Base-by-base conservation (phyloP, 2,329 filamentous ascomycete species). In the Paracoccidioides lutzii region DNA sequence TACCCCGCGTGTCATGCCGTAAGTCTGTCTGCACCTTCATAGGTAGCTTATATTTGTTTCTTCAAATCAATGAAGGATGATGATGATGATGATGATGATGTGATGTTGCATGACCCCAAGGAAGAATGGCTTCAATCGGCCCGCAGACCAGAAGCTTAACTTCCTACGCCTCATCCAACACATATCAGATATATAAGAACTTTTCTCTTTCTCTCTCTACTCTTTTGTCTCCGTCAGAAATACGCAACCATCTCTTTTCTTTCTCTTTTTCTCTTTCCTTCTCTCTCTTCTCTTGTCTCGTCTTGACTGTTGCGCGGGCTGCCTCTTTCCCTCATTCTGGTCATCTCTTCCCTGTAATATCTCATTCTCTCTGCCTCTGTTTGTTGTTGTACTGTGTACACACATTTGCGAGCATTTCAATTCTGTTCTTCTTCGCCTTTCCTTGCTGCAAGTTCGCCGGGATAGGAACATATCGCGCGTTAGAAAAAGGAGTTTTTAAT, bases 301-400 rank as follows among this genome's bases (percentile, higher is more conserved):
- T 49, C 55, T 53, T 42, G 49, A 45, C 44, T 40, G 41, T 33
- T 22, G 22, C 22, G 22, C 22, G 22, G 37, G 53, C 43, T 54
- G 43, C 50, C 55, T 56, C 43, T 54, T 52, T 54, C 32, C 42
- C 14, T 41, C 46, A 32, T 41, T 55, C 37, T 50, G n/a, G 42
- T 37, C 41, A 15, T 52, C 41, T 33, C 35, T 22, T 22, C 22
- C 22, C 22, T 2, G 2, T 22, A 22, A 43, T 43, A 14, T 14
- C 33, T 28, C 44, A n/a, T 55, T 35, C 28, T 30, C 41, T 45
- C 37, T 9, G 14, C 22, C 22, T 40, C 49, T 15, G 37, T 14
- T 48, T 32, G 12, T 22, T 22, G 28, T 52, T 52, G 12, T 55
- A 48, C 43, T 46, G 37, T 37, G 52, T 46, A 38, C 48, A 35